Evolutionary conservation across 805 yeast species (phyloP), one percentile per base, ranked within the genome.

Genomic region (Kodamaea kakaduensis): DNA sequence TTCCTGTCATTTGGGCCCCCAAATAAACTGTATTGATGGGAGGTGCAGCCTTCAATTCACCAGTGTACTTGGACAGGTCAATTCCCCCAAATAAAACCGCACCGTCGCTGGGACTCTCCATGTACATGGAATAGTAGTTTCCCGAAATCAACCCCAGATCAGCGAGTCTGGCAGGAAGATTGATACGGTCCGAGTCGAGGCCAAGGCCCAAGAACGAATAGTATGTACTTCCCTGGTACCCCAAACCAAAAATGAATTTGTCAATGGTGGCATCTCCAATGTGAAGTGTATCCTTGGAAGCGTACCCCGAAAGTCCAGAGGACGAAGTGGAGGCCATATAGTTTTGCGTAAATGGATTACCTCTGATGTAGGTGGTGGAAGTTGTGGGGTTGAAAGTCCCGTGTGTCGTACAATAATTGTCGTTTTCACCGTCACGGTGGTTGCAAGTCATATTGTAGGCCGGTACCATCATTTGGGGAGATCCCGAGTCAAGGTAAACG

Each of bases 151-250:
- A 48, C 0, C 88, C 89, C 36, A 73, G 71, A 22, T 61, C 51
- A 31, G 68, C 77, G 63, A 86, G 56, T 41, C 71, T 70, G 34
- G 67, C 46, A 0, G 95, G 95, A 40, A 85, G 60, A 54, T 86
- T 85, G 37, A 73, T 67, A 58, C 85, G 85, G 12, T 58, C 25
- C 10, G 8, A 7, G 14, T 24, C 3, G 18, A 5, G 15, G 10
- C 37, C 15, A 29, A 34, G n/a, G 57, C 58, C 37, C 32, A 34
- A 15, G 15, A 34, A 26, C 12, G 21, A 22, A 12, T 8, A n/a
- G 9, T 3, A 10, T 2, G 10, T 14, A 4, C 26, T n/a, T 3
- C 34, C 25, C 7, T 17, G 13, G 21, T 29, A n/a, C 12, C 37
- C 40, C 14, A 31, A 31, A 13, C 39, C 41, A 20, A 43, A 43